Base-by-base conservation (phyloP, 192 early-diverging fungal genomes). In the Spizellomyces punctatus region DNA sequence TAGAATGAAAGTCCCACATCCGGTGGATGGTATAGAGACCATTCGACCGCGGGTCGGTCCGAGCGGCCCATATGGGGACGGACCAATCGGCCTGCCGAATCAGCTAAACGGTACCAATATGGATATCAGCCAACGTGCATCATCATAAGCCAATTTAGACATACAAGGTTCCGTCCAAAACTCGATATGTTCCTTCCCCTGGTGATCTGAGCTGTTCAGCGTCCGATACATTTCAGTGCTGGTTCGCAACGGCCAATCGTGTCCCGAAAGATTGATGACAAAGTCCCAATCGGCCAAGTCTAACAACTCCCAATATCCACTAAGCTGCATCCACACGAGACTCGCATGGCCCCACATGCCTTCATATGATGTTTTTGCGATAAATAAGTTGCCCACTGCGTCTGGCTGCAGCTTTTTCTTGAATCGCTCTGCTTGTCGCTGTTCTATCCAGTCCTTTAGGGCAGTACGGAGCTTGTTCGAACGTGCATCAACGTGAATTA, bases 211-310 rank as follows among this genome's bases (percentile, higher is more conserved):
- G 22, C 50, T 48, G 3, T 41, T 68, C 62, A 82, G 57, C 9
- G 70, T 43, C 36, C 58, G 19, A 47, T 80, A 76, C 10, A 85
- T 82, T 22, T 79, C 75, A 7, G 56, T 10, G 27, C 66, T 81
- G n/a, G 50, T 63, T 44, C 72, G 60, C 36, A 85, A 60, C 10
- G 84, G 84, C 46, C 66, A 85, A 58, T 85, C 84, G 45, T 71
- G 66, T 21, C 67, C 75, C 43, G 65, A 71, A 5, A 85, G 58
- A 69, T 82, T 85, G 43, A 85, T 78, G 4, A 82, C 69, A 78
- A 69, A 77, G 45, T 85, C 84, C 84, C 84, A 85, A 55, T 85
- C 81, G 6, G 84, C 84, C 55, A 85, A 46, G 58, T 85, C 84
- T 69, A 78, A 50, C 10, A 85, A 71, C 67, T 81, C 81, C 65